Base-by-base conservation (phyloP, 2,329 filamentous ascomycete genomes). In the Hypoxylon sp. region DNA sequence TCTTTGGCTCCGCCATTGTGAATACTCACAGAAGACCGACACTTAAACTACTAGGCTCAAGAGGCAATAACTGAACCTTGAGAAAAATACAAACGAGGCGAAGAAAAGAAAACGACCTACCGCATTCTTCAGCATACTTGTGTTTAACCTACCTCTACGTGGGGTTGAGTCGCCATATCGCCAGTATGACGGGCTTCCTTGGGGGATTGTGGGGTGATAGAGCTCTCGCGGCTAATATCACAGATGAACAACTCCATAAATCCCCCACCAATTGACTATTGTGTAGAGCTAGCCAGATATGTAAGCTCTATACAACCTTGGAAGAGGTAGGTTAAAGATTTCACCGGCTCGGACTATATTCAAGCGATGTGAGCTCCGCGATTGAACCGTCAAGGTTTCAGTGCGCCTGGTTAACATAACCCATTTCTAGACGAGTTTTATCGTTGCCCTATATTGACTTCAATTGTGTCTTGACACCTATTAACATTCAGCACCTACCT, bases 151-250 rank as follows among this genome's bases (percentile, higher is more conserved):
- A 59, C 48, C 37, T 61, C 23, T 58, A 68, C 65, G 65, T 65
- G 65, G 67, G 64, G 64, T 67, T 53, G 37, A 56, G 25, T 69
- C 55, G 47, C 37, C 54, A 57, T 62, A 43, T 39, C 41, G 34
- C 50, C 47, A 67, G 50, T 51, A 67, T 74, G 74, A 75, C 73
- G 73, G 74, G 74, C 27, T 67, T 37, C 23, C 41, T 50, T 62
- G 43, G 59, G 59, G 65, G 58, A 41, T 67, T 62, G 68, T 60
- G 61, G 66, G 65, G 63, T 66, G 65, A 65, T 69, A 65, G 71
- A 71, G 64, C 55, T 70, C 65, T 74, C 63, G 73, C 74, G 74
- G 74, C 74, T 75, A 75, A 75, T 74, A 68, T 74, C 59, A 53
- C 54, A 69, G 62, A 71, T 64, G 69, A 70, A 62, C 56, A 68